Conservation (phyloP, 257 asterid species). For the Rhazya stricta region DNA sequence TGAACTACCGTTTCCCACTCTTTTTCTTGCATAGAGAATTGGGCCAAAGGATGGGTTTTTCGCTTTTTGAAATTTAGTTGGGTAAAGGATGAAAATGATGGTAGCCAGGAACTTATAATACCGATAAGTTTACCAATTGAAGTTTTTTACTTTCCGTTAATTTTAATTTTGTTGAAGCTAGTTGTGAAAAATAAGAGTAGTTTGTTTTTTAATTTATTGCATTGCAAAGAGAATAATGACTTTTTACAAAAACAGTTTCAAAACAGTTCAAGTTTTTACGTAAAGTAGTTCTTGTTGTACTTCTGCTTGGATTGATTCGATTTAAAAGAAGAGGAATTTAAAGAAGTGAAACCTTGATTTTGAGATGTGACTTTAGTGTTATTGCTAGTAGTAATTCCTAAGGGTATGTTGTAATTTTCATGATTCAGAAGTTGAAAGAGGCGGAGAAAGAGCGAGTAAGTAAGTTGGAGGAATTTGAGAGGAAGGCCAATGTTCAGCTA, state of each 20-base stretch:
- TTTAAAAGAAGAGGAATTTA: not conserved
- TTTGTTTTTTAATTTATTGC: not conserved
- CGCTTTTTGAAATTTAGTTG: not conserved
- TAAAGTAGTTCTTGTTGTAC: not conserved
- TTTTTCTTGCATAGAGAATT: not conserved
- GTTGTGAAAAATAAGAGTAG: not conserved
- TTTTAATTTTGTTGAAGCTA: not conserved
- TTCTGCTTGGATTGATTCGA: not conserved
- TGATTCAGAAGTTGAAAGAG: conserved; percentile 78
- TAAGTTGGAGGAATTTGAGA: conserved; percentile 72
- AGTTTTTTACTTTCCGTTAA: not conserved
- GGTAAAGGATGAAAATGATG: not conserved
- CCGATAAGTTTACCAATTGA: not conserved
- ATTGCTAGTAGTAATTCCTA: conserved; percentile 16
- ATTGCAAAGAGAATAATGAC: not conserved
- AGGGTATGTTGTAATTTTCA: conserved; percentile 30
- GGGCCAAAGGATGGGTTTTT: not conserved
- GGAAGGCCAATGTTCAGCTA: conserved; percentile 86
- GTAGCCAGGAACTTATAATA: not conserved
- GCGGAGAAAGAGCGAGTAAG: conserved; percentile 70
- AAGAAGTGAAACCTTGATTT: not conserved
- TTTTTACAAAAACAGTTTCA: not conserved
- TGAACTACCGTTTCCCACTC: conserved; percentile 12
- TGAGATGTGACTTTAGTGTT: conserved; percentile 3
- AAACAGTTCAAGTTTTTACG: not conserved